Conservation (phyloP, 2,329 filamentous ascomycete genomes). For the Blumeria graminis region DNA sequence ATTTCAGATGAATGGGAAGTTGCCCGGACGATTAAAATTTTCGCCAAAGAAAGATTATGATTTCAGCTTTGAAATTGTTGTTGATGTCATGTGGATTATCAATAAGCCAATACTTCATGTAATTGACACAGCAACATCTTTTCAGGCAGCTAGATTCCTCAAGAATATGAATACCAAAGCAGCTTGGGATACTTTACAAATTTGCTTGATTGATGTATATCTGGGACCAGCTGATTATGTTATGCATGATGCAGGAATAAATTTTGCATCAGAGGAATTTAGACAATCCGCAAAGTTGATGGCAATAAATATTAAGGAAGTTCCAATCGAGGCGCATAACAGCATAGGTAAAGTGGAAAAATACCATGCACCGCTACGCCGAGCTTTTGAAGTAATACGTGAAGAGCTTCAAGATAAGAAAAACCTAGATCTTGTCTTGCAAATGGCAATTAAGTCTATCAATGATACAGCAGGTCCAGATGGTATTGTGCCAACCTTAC, state of each 20-base stretch:
- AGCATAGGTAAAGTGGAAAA: too few relatives aligned
- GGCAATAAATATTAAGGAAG: too few relatives aligned
- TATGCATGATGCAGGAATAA: too few relatives aligned
- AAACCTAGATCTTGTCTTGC: too few relatives aligned
- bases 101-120: background rate
- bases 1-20: background rate
- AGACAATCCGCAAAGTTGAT: too few relatives aligned
- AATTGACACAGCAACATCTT: constrained; percentile 1
- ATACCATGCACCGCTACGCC: background rate
- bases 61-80: constrained; percentile 1
- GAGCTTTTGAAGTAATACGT: background rate
- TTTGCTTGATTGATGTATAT: too few relatives aligned
- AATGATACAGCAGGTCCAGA: background rate
- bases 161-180: background rate
- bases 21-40: constrained; percentile 1
- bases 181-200: too few relatives aligned
- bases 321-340: too few relatives aligned
- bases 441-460: too few relatives aligned
- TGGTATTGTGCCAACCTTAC: background rate
- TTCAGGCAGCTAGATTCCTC: constrained; percentile 2
- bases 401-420: too few relatives aligned
- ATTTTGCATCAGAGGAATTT: too few relatives aligned
- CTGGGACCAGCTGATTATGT: too few relatives aligned
- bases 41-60: background rate
- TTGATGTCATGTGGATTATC: constrained; percentile 3